These are phyloP conservation scores for Vicia sativa DNA, from an alignment of 306 rosid species.

Conservation along the genomic window DNA sequence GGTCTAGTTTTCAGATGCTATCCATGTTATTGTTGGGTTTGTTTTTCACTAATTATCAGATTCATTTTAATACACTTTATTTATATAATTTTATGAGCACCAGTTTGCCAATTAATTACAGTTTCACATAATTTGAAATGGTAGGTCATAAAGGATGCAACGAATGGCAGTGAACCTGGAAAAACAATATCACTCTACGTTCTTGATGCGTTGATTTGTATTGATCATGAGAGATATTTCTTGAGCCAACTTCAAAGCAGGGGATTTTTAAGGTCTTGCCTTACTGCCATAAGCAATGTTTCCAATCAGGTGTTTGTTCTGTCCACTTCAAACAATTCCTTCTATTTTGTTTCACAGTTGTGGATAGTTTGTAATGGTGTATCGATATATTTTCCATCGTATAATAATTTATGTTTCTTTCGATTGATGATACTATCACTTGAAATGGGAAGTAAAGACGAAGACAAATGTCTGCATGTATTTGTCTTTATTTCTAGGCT, in stretches of 20 bases:
- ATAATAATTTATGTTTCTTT: slow-evolving; percentile 15
- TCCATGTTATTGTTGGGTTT: slow-evolving; percentile 9
- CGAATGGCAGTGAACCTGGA: slow-evolving; percentile 92
- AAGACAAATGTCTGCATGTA: neutral
- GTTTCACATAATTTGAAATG: slow-evolving; percentile 35
- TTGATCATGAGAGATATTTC: slow-evolving; percentile 88
- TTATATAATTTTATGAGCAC: slow-evolving; percentile 26
- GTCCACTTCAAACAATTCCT: slow-evolving; percentile 13
- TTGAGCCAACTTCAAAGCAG: slow-evolving; percentile 88
- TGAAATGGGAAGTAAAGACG: neutral
- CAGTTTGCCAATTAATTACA: slow-evolving; percentile 21
- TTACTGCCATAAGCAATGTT: slow-evolving; percentile 71
- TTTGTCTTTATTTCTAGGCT: neutral
- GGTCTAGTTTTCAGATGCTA: slow-evolving; percentile 8
- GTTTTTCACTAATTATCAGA: slow-evolving; percentile 1
- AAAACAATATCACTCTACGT: slow-evolving; percentile 81
- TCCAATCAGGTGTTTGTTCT: slow-evolving; percentile 72
- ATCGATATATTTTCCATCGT: slow-evolving; percentile 1
- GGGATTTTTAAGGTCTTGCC: slow-evolving; percentile 80
- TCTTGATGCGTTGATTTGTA: slow-evolving; percentile 80
- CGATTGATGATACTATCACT: neutral
- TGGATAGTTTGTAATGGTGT: slow-evolving; percentile 2
- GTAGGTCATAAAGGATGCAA: slow-evolving; percentile 90
- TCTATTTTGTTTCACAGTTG: slow-evolving; percentile 18
- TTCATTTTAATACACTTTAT: neutral